phyloP scores from a whole-genome alignment of 768 basidiomycete genomes.

The Cystofilobasidium ferigula region DNA sequence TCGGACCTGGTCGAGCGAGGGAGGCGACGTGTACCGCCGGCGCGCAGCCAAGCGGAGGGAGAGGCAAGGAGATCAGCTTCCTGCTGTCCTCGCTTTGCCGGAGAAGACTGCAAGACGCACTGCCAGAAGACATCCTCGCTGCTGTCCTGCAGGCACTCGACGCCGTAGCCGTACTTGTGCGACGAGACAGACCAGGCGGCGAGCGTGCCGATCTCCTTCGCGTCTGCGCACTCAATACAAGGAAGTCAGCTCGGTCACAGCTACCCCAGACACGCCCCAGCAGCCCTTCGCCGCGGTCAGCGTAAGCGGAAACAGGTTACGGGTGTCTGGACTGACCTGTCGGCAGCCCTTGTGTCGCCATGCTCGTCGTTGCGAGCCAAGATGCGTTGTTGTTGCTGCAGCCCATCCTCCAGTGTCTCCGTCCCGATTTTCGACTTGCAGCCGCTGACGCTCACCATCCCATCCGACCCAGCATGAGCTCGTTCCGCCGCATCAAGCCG shows the following conservation, averaged over 20 bases:
- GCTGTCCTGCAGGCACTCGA: slow-evolving; percentile 77
- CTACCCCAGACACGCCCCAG: too few relatives aligned
- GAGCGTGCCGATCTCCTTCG: slow-evolving; percentile 51
- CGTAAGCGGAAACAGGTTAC: too few relatives aligned
- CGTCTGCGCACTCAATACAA: too few relatives aligned
- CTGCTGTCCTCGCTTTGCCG: not conserved
- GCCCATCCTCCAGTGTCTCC: too few relatives aligned
- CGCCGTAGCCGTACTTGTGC: slow-evolving; percentile 90
- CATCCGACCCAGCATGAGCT: slow-evolving; percentile 29
- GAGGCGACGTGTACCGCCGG: not conserved
- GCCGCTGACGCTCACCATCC: not conserved
- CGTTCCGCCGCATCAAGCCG: slow-evolving; percentile 34
- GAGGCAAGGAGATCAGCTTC: slow-evolving; percentile 15
- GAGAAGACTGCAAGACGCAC: slow-evolving; percentile 54
- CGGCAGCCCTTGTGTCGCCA: not conserved
- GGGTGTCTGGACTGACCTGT: not conserved
- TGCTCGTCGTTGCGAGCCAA: not conserved
- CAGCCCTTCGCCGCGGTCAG: too few relatives aligned
- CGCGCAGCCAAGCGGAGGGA: slow-evolving; percentile 36
- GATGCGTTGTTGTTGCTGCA: not conserved
- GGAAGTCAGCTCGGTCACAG: too few relatives aligned
- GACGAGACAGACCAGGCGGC: slow-evolving; percentile 95
- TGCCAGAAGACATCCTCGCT: slow-evolving; percentile 97
- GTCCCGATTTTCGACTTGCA: too few relatives aligned
- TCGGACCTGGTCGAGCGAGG: slow-evolving; percentile 44